phyloP scores from a whole-genome alignment of 257 asterid genomes.

The Rauvolfia tetraphylla region DNA sequence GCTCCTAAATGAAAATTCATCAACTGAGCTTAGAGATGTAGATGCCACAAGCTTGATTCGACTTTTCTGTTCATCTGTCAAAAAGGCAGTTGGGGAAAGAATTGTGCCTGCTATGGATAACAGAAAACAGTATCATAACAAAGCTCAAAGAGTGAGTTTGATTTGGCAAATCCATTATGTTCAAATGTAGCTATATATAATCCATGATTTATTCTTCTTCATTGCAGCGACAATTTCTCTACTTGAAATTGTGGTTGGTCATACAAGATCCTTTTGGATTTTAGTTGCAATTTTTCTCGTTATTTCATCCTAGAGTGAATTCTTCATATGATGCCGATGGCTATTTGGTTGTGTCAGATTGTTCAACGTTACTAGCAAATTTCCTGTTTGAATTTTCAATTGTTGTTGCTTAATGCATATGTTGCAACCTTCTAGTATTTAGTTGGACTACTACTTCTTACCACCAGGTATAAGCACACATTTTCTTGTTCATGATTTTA shows the following conservation, averaged over 20 bases:
- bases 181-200: neutral
- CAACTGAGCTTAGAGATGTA: conserved; percentile 72
- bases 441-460: neutral
- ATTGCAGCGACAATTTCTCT: conserved; percentile 3
- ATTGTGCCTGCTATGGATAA: conserved; percentile 90
- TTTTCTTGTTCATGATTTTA: neutral
- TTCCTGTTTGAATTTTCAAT: neutral
- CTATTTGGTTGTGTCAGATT: neutral
- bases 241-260: neutral
- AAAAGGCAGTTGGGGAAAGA: conserved; percentile 93
- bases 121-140: conserved; percentile 65
- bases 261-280: neutral
- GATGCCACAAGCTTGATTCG: conserved; percentile 92
- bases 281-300: neutral
- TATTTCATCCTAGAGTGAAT: neutral
- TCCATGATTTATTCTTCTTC: neutral
- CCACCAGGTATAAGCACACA: neutral
- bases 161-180: neutral
- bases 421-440: neutral
- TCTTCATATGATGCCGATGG: neutral
- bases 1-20: conserved; percentile 78
- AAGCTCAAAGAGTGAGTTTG: conserved; percentile 70
- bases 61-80: conserved; percentile 78
- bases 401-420: neutral
- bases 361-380: neutral